phyloP scores from a whole-genome alignment of 208 protist genomes.

The Wallacemonas sp. region DNA sequence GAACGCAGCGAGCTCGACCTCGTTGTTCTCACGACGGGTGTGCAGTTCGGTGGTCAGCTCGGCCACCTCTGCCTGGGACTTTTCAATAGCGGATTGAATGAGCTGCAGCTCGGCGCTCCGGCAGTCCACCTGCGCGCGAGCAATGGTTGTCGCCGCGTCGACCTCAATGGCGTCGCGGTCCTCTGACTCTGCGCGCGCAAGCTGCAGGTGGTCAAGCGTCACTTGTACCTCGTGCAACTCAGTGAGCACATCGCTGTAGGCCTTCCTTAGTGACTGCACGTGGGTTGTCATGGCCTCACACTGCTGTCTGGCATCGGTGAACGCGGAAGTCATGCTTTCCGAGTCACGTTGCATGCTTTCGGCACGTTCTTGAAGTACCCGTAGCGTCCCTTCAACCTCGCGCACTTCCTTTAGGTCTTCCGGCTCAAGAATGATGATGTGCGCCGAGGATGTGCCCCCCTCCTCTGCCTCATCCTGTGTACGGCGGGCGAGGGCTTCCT shows the following conservation, averaged over 20 bases:
- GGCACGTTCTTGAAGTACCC: background rate
- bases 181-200: constrained; percentile 27
- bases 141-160: constrained; percentile 16
- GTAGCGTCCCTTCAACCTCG: constrained; percentile 16
- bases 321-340: constrained; percentile 20
- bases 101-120: constrained; percentile 29
- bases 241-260: constrained; percentile 26
- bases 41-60: constrained; percentile 26
- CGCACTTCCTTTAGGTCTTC: constrained; percentile 32
- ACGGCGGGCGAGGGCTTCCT: constrained; percentile 18
- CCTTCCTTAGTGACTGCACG: constrained; percentile 33
- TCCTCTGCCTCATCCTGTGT: background rate
- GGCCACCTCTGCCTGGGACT: constrained; percentile 15
- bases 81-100: constrained; percentile 29
- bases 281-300: constrained; percentile 44
- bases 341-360: background rate
- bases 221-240: constrained; percentile 14
- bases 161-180: constrained; percentile 19
- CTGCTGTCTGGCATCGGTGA: constrained; percentile 17
- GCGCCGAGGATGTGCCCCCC: constrained; percentile 9
- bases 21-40: constrained; percentile 31
- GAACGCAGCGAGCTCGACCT: constrained; percentile 65
- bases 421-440: constrained; percentile 18
- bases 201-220: constrained; percentile 16
- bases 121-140: constrained; percentile 22